These are phyloP conservation scores for Gastrolobium bilobum DNA, from an alignment of 306 rosid species.

Conservation along the genomic window DNA sequence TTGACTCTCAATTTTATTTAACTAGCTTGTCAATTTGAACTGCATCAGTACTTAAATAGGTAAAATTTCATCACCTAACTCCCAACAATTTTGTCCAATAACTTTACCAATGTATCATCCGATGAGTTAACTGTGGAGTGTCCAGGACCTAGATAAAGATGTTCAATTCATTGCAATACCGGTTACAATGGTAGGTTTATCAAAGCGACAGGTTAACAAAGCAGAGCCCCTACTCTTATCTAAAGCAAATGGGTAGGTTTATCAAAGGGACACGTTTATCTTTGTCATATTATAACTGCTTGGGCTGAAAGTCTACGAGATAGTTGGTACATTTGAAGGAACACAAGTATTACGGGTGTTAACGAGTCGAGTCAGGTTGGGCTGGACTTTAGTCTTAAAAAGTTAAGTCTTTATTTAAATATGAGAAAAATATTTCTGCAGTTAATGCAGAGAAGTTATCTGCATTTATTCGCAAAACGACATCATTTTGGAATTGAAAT, in stretches of 20 bases:
- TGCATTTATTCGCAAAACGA: too few species aligned
- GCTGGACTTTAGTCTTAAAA: too few species aligned
- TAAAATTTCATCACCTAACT: neutral
- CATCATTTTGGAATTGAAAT: too few species aligned
- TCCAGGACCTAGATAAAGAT: neutral
- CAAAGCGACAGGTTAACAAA: conserved; percentile 7
- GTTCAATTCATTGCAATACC: neutral
- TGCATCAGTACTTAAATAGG: neutral
- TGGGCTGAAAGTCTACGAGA: neutral
- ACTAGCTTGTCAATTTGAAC: neutral
- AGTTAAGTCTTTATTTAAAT: too few species aligned
- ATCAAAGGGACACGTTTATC: neutral
- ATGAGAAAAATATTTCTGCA: too few species aligned
- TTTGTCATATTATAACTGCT: neutral
- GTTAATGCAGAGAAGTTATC: too few species aligned
- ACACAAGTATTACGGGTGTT: too few species aligned
- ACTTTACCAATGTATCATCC: too few species aligned
- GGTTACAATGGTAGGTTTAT: conserved; percentile 20
- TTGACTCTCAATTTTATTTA: neutral
- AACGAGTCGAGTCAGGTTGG: too few species aligned
- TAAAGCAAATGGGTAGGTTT: neutral
- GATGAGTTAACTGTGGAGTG: too few species aligned
- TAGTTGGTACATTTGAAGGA: too few species aligned
- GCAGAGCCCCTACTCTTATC: neutral
- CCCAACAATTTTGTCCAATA: neutral